Evolutionary conservation across 805 yeast species (phyloP), one percentile per base, ranked within the genome.

Genomic region (Spathaspora girioi): DNA sequence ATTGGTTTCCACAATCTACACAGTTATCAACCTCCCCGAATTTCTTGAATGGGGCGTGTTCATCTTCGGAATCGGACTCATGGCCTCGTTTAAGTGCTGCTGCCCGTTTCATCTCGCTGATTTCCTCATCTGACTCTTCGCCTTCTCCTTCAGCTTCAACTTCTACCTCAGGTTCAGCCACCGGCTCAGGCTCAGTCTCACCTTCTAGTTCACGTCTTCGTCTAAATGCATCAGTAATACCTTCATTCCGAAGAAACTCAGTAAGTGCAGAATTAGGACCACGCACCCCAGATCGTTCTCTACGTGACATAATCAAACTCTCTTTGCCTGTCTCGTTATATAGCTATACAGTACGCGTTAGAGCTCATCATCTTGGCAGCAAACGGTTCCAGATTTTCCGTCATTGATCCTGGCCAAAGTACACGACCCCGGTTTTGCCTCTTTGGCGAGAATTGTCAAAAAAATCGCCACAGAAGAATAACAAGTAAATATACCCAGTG

Each of bases 231-330:
- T 84, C 90, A 1, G 97, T 87, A 69, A 92, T 92, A 35, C 97
- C 97, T 67, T 91, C 96, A 51, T 87, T 89, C 47, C 91, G 76
- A 54, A 92, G 76, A 61, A 92, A 92, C 67, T 88, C 94, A 0
- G 97, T 92, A 57, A 92, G 73, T 0, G 97, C 97, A 58, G 96
- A 86, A 71, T 89, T 89, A 44, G 96, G 88, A 5, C 86, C 88
- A 41, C 72, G 49, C 4, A 40, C 23, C 3, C 46, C 46, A 9
- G 27, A 17, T 35, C 40, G 7, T 35, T 35, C 40, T 35, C 40
- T 35, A 14, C 18, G 15, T 35, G 40, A 35, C 40, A 35, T 35
- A 35, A 11, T 15, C 7, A 32, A 14, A n/a, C 11, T 35, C 15
- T n/a, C 26, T 23, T 23, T 6, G 6, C 26, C 4, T 15, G 17